Evolutionary conservation across 2,329 filamentous ascomycete species (phyloP).

Genomic region (Clarireedia monteithiana): DNA sequence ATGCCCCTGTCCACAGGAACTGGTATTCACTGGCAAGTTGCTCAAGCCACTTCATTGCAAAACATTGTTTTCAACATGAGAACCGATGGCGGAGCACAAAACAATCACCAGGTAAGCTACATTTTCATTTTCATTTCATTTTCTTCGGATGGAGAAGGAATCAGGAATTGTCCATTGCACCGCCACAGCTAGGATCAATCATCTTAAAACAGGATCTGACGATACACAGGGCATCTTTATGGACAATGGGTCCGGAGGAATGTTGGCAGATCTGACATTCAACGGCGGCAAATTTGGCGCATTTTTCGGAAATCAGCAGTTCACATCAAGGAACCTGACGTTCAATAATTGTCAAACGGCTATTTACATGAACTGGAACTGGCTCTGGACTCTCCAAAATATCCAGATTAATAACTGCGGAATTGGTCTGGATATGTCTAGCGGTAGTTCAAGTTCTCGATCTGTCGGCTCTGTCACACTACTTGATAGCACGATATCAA

Average conservation of each 20-base stretch:
- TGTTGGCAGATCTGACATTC: conserved; percentile 77
- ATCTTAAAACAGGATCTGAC: not conserved
- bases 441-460: conserved; percentile 51
- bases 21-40: conserved; percentile 79
- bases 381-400: conserved; percentile 76
- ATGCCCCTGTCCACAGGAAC: conserved; percentile 54
- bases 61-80: conserved; percentile 79
- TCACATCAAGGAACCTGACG: conserved; percentile 73
- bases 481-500: conserved; percentile 70
- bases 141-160: not conserved
- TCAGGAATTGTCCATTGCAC: no score
- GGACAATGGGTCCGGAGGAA: conserved; percentile 78
- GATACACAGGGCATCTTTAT: conserved; percentile 59
- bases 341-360: conserved; percentile 80
- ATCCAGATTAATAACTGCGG: conserved; percentile 65
- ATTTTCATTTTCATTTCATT: not conserved
- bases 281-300: conserved; percentile 73
- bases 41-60: conserved; percentile 73
- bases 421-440: conserved; percentile 74
- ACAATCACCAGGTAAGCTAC: conserved; percentile 48
- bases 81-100: conserved; percentile 52
- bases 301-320: conserved; percentile 81
- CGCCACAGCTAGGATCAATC: no score
- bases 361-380: conserved; percentile 88
- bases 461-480: conserved; percentile 81